Percentiles rank a stretch among this genome's conserved stretches.
Conservation (phyloP, 441 rosid species). For the Oxalis stricta region DNA sequence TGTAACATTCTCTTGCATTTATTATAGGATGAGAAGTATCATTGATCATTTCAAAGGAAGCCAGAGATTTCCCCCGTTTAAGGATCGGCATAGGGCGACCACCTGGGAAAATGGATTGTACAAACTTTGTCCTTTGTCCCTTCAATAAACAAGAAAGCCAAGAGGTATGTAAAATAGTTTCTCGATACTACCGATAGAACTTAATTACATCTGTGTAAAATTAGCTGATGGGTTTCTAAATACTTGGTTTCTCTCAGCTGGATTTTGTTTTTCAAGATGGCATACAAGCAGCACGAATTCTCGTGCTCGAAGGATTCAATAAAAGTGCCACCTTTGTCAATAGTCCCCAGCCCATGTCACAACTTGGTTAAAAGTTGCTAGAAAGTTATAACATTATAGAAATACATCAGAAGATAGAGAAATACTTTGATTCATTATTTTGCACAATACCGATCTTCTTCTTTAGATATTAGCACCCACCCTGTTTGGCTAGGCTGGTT, state of each 20-base stretch:
- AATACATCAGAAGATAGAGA: too few species aligned
- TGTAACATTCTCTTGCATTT: slow-evolving; percentile 1
- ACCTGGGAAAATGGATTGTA: slow-evolving; percentile 80
- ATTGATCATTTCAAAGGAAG: slow-evolving; percentile 76
- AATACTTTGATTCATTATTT: too few species aligned
- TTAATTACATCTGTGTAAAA: not conserved
- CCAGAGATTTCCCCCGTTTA: slow-evolving; percentile 85
- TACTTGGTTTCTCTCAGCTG: slow-evolving; percentile 29
- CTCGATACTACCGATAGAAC: not conserved
- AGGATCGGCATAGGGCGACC: slow-evolving; percentile 97
- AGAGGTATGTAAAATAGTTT: slow-evolving; percentile 35
- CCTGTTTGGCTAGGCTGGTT: too few species aligned
- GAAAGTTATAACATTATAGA: too few species aligned
- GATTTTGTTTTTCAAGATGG: slow-evolving; percentile 60
- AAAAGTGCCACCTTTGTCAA: slow-evolving; percentile 85
- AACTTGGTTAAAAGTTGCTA: slow-evolving; percentile 34
- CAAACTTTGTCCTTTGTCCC: slow-evolving; percentile 54
- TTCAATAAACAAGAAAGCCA: slow-evolving; percentile 58
- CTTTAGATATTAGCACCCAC: too few species aligned
- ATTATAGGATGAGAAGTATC: slow-evolving; percentile 69
- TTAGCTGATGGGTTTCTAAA: not conserved
- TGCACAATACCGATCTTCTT: too few species aligned
- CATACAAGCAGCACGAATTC: slow-evolving; percentile 52
- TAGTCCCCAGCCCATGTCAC: slow-evolving; percentile 46
- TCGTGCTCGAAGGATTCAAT: slow-evolving; percentile 56